phyloP scores from a whole-genome alignment of 768 basidiomycete genomes.

The Holtermannia corniformis region DNA sequence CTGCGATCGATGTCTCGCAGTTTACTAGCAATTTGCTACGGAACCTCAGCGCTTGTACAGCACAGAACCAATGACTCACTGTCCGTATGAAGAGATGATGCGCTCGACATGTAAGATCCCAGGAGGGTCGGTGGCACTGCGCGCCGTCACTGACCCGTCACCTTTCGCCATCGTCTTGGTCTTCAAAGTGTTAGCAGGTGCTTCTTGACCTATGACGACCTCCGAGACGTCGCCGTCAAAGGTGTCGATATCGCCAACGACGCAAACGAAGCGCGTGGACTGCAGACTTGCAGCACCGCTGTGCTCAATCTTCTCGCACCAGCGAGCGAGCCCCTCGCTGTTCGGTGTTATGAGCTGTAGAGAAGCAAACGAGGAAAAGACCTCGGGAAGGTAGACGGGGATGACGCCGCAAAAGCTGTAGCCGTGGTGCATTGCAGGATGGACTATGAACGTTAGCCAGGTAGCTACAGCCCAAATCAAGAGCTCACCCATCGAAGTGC shows the following conservation, averaged over 20 bases:
- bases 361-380: not conserved
- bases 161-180: not conserved
- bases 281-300: not conserved
- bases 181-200: not conserved
- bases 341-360: not conserved
- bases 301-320: not conserved
- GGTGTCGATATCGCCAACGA: too few relatives aligned
- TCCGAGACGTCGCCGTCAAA: too few relatives aligned
- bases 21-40: not conserved
- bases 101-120: not conserved
- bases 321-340: not conserved
- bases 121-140: not conserved
- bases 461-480: not conserved
- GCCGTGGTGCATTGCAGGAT: not conserved
- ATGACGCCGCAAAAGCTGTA: not conserved
- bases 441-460: not conserved
- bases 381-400: not conserved
- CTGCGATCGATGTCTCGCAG: not conserved
- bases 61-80: not conserved
- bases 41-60: not conserved
- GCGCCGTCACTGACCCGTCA: not conserved
- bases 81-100: not conserved
- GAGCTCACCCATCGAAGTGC: not conserved
- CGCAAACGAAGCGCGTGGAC: not conserved
- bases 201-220: too few relatives aligned